Conservation (phyloP, 1,139 yeast genomes). For the Pichia norvegensis region DNA sequence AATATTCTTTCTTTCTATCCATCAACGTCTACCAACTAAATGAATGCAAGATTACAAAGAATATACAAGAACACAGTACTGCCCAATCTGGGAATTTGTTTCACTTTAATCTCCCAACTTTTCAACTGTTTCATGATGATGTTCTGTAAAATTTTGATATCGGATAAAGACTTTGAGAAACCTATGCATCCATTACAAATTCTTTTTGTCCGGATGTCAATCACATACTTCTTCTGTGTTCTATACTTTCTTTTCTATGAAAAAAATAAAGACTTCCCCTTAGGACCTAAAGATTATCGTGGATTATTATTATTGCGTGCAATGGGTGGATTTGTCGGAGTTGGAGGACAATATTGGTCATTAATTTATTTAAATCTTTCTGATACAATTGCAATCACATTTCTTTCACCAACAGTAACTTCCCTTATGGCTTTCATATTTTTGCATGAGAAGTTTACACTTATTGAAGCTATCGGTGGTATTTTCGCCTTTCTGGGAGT, state of each 20-base stretch:
- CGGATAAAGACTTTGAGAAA: slow-evolving; percentile 43
- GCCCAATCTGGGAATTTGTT: slow-evolving; percentile 29
- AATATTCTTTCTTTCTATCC: neutral
- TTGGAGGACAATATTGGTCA: slow-evolving; percentile 46
- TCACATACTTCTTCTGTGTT: slow-evolving; percentile 42
- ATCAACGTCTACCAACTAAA: neutral
- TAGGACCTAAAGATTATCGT: slow-evolving; percentile 61
- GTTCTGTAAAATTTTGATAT: slow-evolving; percentile 62
- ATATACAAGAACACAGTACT: slow-evolving; percentile 11
- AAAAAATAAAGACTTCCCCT: slow-evolving; percentile 51
- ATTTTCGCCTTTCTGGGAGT: slow-evolving; percentile 68
- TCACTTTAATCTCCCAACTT: slow-evolving; percentile 52
- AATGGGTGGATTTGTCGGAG: slow-evolving; percentile 64
- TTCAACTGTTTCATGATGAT: slow-evolving; percentile 73
- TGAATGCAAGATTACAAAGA: neutral
- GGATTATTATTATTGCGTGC: slow-evolving; percentile 53
- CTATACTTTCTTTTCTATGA: slow-evolving; percentile 40
- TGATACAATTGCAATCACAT: slow-evolving; percentile 73
- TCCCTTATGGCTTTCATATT: slow-evolving; percentile 65
- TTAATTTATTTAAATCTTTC: slow-evolving; percentile 55
- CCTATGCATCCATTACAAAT: slow-evolving; percentile 75
- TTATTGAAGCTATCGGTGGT: slow-evolving; percentile 63
- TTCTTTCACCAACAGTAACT: slow-evolving; percentile 69
- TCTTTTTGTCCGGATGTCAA: slow-evolving; percentile 64
- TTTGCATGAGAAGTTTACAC: slow-evolving; percentile 56